phyloP scores from a whole-genome alignment of 1,139 yeast genomes.

The Nadsonia starkeyi-henricii region DNA sequence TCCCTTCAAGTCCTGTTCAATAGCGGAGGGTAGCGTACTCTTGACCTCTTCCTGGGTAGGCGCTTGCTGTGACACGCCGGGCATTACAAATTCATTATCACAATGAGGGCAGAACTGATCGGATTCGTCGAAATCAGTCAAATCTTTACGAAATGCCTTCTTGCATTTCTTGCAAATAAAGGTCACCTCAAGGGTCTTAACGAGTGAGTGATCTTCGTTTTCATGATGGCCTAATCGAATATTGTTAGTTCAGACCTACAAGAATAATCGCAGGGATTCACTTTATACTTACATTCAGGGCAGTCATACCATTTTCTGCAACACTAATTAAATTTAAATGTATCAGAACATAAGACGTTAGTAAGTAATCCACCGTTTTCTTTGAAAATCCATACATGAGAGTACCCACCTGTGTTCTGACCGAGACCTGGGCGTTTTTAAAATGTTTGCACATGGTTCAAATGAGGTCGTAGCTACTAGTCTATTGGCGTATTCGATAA shows the following conservation, averaged over 20 bases:
- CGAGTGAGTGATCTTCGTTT: slow-evolving; percentile 21
- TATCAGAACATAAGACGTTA: too few species aligned
- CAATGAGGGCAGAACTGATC: slow-evolving; percentile 27
- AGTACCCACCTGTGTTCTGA: slow-evolving; percentile 21
- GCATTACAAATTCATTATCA: slow-evolving; percentile 25
- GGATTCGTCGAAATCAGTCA: slow-evolving; percentile 25
- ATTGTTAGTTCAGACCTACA: not conserved
- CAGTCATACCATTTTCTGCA: slow-evolving; percentile 27
- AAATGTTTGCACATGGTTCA: slow-evolving; percentile 23
- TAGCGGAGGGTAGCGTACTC: slow-evolving; percentile 1
- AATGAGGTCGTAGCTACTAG: not conserved
- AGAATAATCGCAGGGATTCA: not conserved
- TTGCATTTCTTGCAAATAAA: slow-evolving; percentile 26
- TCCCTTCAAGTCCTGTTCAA: not conserved
- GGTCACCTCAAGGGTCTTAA: slow-evolving; percentile 23
- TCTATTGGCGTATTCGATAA: not conserved
- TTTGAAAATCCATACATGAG: not conserved
- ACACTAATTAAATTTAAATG: too few species aligned
- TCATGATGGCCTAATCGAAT: slow-evolving; percentile 20
- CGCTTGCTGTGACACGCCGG: slow-evolving; percentile 10
- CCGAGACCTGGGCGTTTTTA: slow-evolving; percentile 26
- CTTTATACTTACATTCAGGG: slow-evolving; percentile 20
- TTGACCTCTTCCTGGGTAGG: slow-evolving; percentile 9
- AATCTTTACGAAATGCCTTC: slow-evolving; percentile 26
- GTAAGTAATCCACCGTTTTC: not conserved